Conservation (phyloP, 495 filamentous ascomycete genomes). For the Cercophora sp. region DNA sequence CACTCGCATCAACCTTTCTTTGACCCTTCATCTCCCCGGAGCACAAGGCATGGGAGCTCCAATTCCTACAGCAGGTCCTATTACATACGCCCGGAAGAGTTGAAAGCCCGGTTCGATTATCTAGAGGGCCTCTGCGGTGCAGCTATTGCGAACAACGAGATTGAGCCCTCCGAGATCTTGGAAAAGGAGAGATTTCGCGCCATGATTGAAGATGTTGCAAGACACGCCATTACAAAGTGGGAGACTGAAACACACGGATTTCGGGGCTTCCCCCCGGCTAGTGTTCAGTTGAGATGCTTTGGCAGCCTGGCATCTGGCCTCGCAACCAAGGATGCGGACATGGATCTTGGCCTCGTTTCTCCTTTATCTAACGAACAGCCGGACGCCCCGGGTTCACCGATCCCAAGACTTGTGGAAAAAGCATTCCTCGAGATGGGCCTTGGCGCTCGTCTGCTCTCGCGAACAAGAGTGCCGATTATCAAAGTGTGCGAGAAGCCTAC, state of each 20-base stretch:
- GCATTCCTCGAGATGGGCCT: conserved; percentile 63
- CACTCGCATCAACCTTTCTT: conserved; percentile 7
- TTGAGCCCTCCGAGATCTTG: conserved; percentile 48
- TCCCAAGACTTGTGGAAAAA: conserved; percentile 64
- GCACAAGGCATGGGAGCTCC: conserved; percentile 8
- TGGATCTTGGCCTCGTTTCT: conserved; percentile 69
- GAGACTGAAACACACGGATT: conserved; percentile 37
- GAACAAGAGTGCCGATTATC: conserved; percentile 76
- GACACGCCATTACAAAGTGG: conserved; percentile 46
- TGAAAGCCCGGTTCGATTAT: conserved; percentile 40
- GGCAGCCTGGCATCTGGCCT: conserved; percentile 72
- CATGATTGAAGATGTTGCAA: conserved; percentile 53
- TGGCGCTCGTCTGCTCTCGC: conserved; percentile 64
- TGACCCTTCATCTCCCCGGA: conserved; percentile 14
- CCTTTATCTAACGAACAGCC: conserved; percentile 46
- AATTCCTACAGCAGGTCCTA: conserved; percentile 17
- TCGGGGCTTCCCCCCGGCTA: conserved; percentile 39
- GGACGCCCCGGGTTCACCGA: conserved; percentile 48
- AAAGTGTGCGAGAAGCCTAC: conserved; percentile 70
- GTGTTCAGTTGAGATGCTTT: conserved; percentile 61
- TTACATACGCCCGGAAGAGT: conserved; percentile 28
- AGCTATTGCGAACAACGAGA: conserved; percentile 43
- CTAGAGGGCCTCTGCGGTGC: conserved; percentile 43
- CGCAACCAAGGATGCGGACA: conserved; percentile 67
- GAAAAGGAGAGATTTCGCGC: conserved; percentile 61